These are phyloP conservation scores for Leishmania aethiopica DNA, from an alignment of 208 protist genomes.

Conservation along the genomic window DNA sequence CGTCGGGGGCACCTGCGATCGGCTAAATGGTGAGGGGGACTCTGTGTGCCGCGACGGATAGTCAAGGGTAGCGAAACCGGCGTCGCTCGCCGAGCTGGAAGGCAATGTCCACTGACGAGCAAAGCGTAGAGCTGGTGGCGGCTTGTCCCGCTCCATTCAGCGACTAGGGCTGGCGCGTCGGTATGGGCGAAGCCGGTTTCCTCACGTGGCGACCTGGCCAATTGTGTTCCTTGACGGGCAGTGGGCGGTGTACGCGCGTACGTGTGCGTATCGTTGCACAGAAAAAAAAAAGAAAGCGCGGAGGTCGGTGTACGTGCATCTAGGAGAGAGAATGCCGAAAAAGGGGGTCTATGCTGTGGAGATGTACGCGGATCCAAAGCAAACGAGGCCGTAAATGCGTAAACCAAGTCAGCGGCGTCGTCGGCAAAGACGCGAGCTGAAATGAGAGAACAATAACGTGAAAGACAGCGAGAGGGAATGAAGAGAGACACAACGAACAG, in stretches of 20 bases:
- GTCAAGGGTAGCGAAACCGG: background rate
- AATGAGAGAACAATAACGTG: background rate
- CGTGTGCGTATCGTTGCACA: background rate
- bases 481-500: background rate
- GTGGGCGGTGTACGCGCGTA: background rate
- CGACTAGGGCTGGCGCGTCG: background rate
- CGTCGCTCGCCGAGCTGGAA: background rate
- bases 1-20: background rate
- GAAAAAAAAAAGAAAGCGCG: background rate
- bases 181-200: too few relatives aligned
- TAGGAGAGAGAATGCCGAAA: background rate
- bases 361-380: background rate
- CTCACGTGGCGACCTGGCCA: background rate
- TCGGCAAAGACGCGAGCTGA: background rate
- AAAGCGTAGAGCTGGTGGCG: constrained; percentile 16
- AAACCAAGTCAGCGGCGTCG: background rate
- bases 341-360: background rate
- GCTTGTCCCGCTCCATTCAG: constrained; percentile 11
- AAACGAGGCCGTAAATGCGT: background rate
- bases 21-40: background rate
- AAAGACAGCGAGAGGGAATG: background rate
- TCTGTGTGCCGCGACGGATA: constrained; percentile 11
- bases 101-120: constrained; percentile 33
- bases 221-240: background rate
- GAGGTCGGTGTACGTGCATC: background rate